phyloP scores from a whole-genome alignment of 306 rosid species.

The Abrus precatorius region DNA sequence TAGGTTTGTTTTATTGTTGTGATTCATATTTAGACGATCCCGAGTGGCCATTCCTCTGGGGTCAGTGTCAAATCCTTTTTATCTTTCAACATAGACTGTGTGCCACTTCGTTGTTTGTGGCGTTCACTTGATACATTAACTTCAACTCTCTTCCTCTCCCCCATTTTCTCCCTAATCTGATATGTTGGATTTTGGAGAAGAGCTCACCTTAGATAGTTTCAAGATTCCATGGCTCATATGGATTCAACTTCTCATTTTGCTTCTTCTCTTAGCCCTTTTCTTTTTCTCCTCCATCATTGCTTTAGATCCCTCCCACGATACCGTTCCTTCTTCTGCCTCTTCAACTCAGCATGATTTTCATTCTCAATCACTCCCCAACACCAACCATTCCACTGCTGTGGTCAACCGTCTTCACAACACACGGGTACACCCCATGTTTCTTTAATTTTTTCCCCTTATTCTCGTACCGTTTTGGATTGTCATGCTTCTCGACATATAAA shows the following conservation, averaged over 20 bases:
- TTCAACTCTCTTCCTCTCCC: background rate
- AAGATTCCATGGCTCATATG: slow-evolving; percentile 78
- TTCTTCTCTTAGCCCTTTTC: slow-evolving; percentile 67
- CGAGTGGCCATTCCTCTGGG: background rate
- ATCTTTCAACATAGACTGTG: too few relatives aligned
- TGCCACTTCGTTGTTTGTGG: background rate
- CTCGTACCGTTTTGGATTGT: background rate
- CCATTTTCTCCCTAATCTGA: background rate
- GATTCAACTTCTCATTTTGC: slow-evolving; percentile 72
- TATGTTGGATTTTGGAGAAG: slow-evolving; percentile 83
- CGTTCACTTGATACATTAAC: background rate
- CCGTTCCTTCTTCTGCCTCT: slow-evolving; percentile 52
- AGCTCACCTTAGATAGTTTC: slow-evolving; percentile 54
- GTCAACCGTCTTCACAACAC: slow-evolving; percentile 52
- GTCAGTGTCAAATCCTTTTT: background rate
- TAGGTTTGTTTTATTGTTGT: too few relatives aligned
- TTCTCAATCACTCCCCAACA: slow-evolving; percentile 42
- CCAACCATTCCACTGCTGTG: slow-evolving; percentile 41
- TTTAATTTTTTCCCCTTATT: background rate
- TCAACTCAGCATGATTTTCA: slow-evolving; percentile 19
- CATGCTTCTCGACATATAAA: background rate
- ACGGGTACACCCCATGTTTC: slow-evolving; percentile 58
- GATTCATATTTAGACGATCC: background rate
- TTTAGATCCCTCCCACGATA: slow-evolving; percentile 53
- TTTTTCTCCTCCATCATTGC: slow-evolving; percentile 58